Percentiles rank a stretch among this genome's conserved stretches.
Evolutionary conservation across 108 stramenopile species (phyloP).

Genomic region (Heterococcus sp.): DNA sequence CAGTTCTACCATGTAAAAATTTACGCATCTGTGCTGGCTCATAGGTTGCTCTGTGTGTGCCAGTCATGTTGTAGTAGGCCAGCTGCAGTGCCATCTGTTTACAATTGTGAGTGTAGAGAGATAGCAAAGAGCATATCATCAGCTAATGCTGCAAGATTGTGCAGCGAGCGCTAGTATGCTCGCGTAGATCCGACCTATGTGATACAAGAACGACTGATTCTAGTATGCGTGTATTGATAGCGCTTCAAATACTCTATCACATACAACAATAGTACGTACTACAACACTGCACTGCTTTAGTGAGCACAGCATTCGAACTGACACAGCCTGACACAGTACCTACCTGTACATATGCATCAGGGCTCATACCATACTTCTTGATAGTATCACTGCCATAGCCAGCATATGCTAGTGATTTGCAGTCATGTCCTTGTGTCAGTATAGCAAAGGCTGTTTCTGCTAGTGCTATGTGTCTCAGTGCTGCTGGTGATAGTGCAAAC

Average conservation of each 20-base stretch:
- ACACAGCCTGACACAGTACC: too few species aligned
- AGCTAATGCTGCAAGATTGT: too few species aligned
- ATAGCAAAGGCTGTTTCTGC: slow-evolving; percentile 17
- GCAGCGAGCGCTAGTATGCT: too few species aligned
- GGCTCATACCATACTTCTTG: slow-evolving; percentile 71
- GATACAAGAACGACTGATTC: too few species aligned
- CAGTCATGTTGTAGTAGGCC: slow-evolving; percentile 62
- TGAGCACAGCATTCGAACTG: too few species aligned
- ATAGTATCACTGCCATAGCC: slow-evolving; percentile 46
- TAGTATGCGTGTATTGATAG: too few species aligned
- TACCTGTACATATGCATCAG: slow-evolving; percentile 82
- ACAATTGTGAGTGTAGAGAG: too few species aligned
- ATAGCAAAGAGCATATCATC: too few species aligned
- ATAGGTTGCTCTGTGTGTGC: slow-evolving; percentile 12
- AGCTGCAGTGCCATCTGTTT: slow-evolving; percentile 81
- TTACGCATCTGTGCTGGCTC: slow-evolving; percentile 32
- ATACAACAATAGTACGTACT: too few species aligned
- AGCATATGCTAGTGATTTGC: slow-evolving; percentile 3
- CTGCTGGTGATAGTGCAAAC: slow-evolving; percentile 12
- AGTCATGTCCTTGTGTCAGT: slow-evolving; percentile 16
- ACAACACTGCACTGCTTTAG: too few species aligned
- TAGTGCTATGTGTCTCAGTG: not conserved
- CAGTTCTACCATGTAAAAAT: slow-evolving; percentile 30
- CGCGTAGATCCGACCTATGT: too few species aligned
- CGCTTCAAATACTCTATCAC: too few species aligned